These are phyloP conservation scores for Exophiala calicioides DNA, from an alignment of 2,329 filamentous ascomycete species.

Conservation along the genomic window DNA sequence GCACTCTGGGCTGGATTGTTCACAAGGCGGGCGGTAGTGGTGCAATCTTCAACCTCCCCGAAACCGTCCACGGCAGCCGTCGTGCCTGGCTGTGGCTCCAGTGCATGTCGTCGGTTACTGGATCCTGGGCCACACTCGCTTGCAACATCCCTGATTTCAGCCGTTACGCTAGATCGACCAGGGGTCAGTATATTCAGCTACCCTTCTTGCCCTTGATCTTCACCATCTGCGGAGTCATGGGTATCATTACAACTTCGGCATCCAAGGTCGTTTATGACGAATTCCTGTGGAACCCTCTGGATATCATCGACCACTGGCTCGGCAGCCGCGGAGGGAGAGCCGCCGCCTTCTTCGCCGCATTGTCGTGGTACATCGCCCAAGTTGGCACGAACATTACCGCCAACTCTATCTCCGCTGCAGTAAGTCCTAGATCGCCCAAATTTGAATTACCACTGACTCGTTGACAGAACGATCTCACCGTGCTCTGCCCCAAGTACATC, in stretches of 20 bases:
- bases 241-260: constrained; percentile 61
- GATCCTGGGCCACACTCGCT: constrained; percentile 39
- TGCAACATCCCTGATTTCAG: constrained; percentile 57
- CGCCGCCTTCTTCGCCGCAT: constrained; percentile 53
- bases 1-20: constrained; percentile 35
- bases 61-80: constrained; percentile 49
- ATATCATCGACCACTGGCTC: constrained; percentile 41
- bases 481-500: constrained; percentile 54
- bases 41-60: constrained; percentile 48
- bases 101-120: constrained; percentile 36
- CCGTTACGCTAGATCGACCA: constrained; percentile 40
- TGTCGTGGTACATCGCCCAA: constrained; percentile 57
- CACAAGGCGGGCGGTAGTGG: constrained; percentile 54
- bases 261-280: constrained; percentile 30
- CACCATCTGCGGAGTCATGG: constrained; percentile 53
- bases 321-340: constrained; percentile 36
- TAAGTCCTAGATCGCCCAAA: background rate
- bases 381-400: constrained; percentile 57
- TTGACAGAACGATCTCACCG: constrained; percentile 51
- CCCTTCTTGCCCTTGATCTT: constrained; percentile 52
- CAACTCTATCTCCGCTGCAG: constrained; percentile 55
- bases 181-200: constrained; percentile 46
- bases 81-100: constrained; percentile 50
- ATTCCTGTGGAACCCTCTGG: constrained; percentile 49
- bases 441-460: background rate